Conservation (phyloP, 2,329 filamentous ascomycete genomes). For the Xylariaceae sp. region DNA sequence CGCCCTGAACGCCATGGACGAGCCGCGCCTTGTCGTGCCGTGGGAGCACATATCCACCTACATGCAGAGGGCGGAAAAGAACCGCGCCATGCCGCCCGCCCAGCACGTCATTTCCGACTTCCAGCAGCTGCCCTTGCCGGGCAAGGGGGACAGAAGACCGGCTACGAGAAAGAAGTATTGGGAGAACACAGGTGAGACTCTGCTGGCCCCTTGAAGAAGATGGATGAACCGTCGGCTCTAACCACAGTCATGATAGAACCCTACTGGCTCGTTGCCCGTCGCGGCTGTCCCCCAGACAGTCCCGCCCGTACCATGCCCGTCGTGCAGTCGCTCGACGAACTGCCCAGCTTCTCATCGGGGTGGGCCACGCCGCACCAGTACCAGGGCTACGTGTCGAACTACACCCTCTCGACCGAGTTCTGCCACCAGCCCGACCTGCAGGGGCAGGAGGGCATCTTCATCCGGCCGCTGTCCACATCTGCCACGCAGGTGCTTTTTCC, state of each 20-base stretch:
- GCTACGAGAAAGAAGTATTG: slow-evolving; percentile 35
- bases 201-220: not conserved
- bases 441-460: slow-evolving; percentile 57
- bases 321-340: slow-evolving; percentile 35
- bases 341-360: slow-evolving; percentile 37
- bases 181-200: slow-evolving; percentile 41
- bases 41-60: slow-evolving; percentile 53
- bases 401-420: slow-evolving; percentile 51
- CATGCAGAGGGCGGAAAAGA: slow-evolving; percentile 44
- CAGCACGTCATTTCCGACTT: slow-evolving; percentile 38
- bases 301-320: slow-evolving; percentile 43
- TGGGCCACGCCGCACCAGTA: slow-evolving; percentile 41
- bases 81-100: slow-evolving; percentile 34
- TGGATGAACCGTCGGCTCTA: no score
- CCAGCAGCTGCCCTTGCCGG: slow-evolving; percentile 32
- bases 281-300: slow-evolving; percentile 56
- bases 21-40: slow-evolving; percentile 55
- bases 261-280: slow-evolving; percentile 50
- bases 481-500: slow-evolving; percentile 53
- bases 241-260: slow-evolving; percentile 32
- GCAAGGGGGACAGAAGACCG: slow-evolving; percentile 28
- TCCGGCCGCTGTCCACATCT: slow-evolving; percentile 49
- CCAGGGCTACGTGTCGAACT: slow-evolving; percentile 55
- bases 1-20: slow-evolving; percentile 59
- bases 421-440: slow-evolving; percentile 60